Percentiles rank a stretch among this genome's conserved stretches.
Evolutionary conservation across 1,139 yeast species (phyloP).

Genomic region (Taphrina deformans): DNA sequence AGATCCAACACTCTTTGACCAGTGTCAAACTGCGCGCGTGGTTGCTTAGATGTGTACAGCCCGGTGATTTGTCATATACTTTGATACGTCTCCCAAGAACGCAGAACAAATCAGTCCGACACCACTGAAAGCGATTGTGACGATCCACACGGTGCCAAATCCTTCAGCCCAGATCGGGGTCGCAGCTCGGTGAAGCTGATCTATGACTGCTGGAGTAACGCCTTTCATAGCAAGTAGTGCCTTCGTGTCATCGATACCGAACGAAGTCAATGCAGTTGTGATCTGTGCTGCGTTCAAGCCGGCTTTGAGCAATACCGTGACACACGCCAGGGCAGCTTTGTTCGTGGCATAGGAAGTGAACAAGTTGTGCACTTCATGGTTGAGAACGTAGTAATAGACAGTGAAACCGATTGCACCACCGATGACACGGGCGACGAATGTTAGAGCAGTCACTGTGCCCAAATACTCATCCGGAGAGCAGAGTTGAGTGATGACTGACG

Average conservation of each 20-base stretch:
- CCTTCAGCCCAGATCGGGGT: slow-evolving; percentile 27
- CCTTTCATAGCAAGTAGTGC: neutral
- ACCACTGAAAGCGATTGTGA: slow-evolving; percentile 28
- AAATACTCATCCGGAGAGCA: slow-evolving; percentile 30
- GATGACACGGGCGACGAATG: slow-evolving; percentile 27
- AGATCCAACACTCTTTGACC: no score
- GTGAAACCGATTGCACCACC: slow-evolving; percentile 32
- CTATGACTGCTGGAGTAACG: slow-evolving; percentile 10
- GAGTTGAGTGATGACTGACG: slow-evolving; percentile 30
- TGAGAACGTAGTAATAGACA: slow-evolving; percentile 28
- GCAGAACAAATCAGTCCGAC: slow-evolving; percentile 28
- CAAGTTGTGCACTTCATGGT: slow-evolving; percentile 5
- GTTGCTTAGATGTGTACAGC: slow-evolving; percentile 28
- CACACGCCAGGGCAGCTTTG: slow-evolving; percentile 4
- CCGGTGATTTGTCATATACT: slow-evolving; percentile 32
- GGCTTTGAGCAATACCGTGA: neutral
- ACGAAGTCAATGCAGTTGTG: slow-evolving; percentile 3
- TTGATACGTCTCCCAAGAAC: slow-evolving; percentile 29
- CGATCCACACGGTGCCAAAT: slow-evolving; percentile 22
- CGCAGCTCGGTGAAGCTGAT: slow-evolving; percentile 14
- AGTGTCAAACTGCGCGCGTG: no score
- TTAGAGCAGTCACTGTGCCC: slow-evolving; percentile 26
- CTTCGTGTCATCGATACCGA: slow-evolving; percentile 22
- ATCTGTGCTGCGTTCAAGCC: neutral
- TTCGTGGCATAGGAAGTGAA: slow-evolving; percentile 2